A percentile compares a stretch with the other conserved stretches of the same genome.
Conservation (phyloP, 2,329 filamentous ascomycete genomes). For the Talaromyces rugulosus region DNA sequence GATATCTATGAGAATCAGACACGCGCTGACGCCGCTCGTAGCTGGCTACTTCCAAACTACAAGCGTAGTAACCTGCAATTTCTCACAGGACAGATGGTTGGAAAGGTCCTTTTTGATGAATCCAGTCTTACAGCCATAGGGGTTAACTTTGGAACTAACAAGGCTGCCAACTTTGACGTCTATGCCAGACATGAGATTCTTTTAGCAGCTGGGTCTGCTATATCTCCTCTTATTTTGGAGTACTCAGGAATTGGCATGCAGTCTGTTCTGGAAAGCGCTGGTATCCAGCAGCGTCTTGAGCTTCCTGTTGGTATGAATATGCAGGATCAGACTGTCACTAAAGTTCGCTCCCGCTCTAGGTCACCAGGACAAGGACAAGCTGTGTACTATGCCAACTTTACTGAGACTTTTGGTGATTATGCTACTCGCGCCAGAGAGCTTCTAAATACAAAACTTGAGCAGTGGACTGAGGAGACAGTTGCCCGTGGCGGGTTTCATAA, state of each 20-base stretch:
- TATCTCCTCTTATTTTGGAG: conserved; percentile 24
- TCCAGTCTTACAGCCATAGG: conserved; percentile 16
- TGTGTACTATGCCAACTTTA: conserved; percentile 25
- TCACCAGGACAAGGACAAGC: conserved; percentile 23
- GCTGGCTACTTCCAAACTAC: conserved; percentile 25
- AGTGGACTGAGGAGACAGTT: conserved; percentile 25
- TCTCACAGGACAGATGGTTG: conserved; percentile 23
- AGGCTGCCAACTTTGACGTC: conserved; percentile 18
- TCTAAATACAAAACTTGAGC: conserved; percentile 21
- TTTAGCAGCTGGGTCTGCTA: conserved; percentile 23
- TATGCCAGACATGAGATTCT: conserved; percentile 24
- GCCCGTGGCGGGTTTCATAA: conserved; percentile 24
- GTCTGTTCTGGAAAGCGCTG: background rate
- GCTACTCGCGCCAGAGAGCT: conserved; percentile 15
- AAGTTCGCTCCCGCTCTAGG: conserved; percentile 14
- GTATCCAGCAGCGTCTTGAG: conserved; percentile 16
- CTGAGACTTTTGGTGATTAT: conserved; percentile 21
- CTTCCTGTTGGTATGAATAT: conserved; percentile 28
- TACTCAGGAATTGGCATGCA: conserved; percentile 24
- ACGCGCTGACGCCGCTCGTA: conserved; percentile 25
- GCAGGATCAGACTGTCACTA: conserved; percentile 27
- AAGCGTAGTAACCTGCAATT: conserved; percentile 13
- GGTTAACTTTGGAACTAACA: conserved; percentile 24
- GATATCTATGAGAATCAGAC: conserved; percentile 14
- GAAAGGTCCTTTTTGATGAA: conserved; percentile 20